Evolutionary conservation across 2,329 filamentous ascomycete species (phyloP).

Genomic region (Fusarium newnesense): DNA sequence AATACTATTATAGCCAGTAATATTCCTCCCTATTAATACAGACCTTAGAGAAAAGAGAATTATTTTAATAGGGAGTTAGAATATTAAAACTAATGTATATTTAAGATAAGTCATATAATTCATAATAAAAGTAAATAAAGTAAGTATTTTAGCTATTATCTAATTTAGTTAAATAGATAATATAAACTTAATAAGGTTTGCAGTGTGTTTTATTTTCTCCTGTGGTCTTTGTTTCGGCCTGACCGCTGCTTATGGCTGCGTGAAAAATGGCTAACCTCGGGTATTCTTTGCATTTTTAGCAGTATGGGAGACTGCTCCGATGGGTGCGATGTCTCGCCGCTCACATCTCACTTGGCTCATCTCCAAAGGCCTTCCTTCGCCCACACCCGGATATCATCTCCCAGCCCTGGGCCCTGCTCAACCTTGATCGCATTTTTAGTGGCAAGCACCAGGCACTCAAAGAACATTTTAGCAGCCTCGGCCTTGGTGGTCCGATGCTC

Average conservation of each 20-base stretch:
- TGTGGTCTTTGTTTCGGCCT: too few relatives aligned
- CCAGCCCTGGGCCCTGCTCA: constrained; percentile 82
- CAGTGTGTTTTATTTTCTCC: too few relatives aligned
- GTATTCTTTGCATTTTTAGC: too few relatives aligned
- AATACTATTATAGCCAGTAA: not conserved
- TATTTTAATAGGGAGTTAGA: not conserved
- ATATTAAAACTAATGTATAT: not conserved
- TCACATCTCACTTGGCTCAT: not conserved
- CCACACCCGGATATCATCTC: constrained; percentile 82
- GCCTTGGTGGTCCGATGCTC: constrained; percentile 82
- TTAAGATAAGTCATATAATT: too few relatives aligned
- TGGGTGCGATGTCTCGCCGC: too few relatives aligned
- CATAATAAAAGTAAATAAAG: too few relatives aligned
- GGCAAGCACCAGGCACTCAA: constrained; percentile 92
- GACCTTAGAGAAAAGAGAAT: not conserved
- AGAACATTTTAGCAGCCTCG: constrained; percentile 99
- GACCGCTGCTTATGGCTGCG: too few relatives aligned
- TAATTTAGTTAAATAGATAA: too few relatives aligned
- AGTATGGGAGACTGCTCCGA: too few relatives aligned
- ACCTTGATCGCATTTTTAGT: constrained; percentile 98
- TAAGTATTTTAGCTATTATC: too few relatives aligned
- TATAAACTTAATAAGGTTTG: too few relatives aligned
- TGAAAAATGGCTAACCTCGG: too few relatives aligned
- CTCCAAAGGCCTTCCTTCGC: constrained; percentile 65
- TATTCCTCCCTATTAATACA: not conserved